These are phyloP conservation scores for Sabuloglossum arenarium DNA, from an alignment of 495 filamentous ascomycete genomes.

Conservation along the genomic window DNA sequence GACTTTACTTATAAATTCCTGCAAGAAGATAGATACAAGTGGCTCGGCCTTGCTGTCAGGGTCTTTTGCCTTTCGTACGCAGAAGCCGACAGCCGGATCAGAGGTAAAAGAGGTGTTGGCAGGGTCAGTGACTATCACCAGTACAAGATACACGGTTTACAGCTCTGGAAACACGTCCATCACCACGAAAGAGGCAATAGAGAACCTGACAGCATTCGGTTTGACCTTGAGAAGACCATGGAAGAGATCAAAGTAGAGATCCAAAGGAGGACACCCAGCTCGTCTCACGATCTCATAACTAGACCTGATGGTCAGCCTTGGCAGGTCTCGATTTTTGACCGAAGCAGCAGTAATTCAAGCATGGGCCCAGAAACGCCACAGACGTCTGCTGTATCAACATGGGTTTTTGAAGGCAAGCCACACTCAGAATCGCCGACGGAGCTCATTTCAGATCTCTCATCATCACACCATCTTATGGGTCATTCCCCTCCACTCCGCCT, in stretches of 20 bases:
- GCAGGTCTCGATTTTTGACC: constrained; percentile 49
- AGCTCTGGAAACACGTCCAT: constrained; percentile 28
- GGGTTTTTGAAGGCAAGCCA: neutral
- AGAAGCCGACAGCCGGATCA: constrained; percentile 24
- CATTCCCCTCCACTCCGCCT: neutral
- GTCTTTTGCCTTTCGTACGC: constrained; percentile 20
- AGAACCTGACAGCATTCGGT: constrained; percentile 19
- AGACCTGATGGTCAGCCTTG: constrained; percentile 17
- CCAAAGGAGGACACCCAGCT: constrained; percentile 28
- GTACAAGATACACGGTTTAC: constrained; percentile 44
- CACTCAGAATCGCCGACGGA: neutral
- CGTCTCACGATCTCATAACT: constrained; percentile 25
- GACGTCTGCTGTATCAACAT: neutral
- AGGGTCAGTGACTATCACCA: constrained; percentile 49
- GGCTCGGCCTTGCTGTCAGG: constrained; percentile 16
- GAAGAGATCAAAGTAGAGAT: constrained; percentile 35
- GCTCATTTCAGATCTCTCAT: constrained; percentile 2
- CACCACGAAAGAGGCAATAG: constrained; percentile 22
- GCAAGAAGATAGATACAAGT: constrained; percentile 24
- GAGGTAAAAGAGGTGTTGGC: constrained; percentile 4
- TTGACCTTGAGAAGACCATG: constrained; percentile 26
- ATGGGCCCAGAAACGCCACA: constrained; percentile 14
- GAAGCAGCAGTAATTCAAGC: constrained; percentile 40
- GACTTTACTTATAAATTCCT: constrained; percentile 56
- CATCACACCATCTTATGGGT: no score